Percentiles rank a stretch among this genome's conserved stretches.
Conservation (phyloP, 2,329 filamentous ascomycete species). For the Pseudopyrenochaeta lycopersici region DNA sequence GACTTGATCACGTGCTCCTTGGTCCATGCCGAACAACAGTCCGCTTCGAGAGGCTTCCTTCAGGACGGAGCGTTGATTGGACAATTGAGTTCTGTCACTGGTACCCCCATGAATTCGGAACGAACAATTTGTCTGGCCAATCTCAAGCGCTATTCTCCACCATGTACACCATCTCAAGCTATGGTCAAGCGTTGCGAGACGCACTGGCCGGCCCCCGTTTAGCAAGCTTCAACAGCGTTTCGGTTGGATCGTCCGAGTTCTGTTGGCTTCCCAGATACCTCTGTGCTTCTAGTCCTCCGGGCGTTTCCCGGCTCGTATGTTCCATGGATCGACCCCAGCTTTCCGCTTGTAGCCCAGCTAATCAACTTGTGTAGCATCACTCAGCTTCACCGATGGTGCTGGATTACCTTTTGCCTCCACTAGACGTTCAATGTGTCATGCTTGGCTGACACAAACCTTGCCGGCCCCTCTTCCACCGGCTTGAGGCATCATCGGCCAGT, state of each 20-base stretch:
- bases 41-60: slow-evolving; percentile 36
- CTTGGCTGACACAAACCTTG: slow-evolving; percentile 45
- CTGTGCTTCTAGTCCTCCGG: slow-evolving; percentile 28
- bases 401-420: slow-evolving; percentile 35
- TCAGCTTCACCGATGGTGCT: slow-evolving; percentile 34
- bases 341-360: slow-evolving; percentile 42
- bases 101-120: slow-evolving; percentile 34
- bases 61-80: slow-evolving; percentile 39
- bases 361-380: slow-evolving; percentile 47
- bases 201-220: slow-evolving; percentile 34
- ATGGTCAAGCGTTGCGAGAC: slow-evolving; percentile 30
- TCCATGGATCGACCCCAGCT: slow-evolving; percentile 29
- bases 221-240: slow-evolving; percentile 23
- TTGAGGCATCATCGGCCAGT: slow-evolving; percentile 54
- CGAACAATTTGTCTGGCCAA: slow-evolving; percentile 26
- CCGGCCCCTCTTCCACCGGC: slow-evolving; percentile 37
- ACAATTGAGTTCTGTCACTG: slow-evolving; percentile 30
- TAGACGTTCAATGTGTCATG: slow-evolving; percentile 30
- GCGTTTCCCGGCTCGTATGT: slow-evolving; percentile 32
- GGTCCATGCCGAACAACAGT: slow-evolving; percentile 46
- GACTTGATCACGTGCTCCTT: slow-evolving; percentile 47
- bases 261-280: slow-evolving; percentile 20
- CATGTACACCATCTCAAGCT: slow-evolving; percentile 23
- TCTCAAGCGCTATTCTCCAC: slow-evolving; percentile 22
- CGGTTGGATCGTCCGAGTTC: slow-evolving; percentile 28